phyloP scores from a whole-genome alignment of 2,329 filamentous ascomycete genomes.

The Trichoderma gracile region DNA sequence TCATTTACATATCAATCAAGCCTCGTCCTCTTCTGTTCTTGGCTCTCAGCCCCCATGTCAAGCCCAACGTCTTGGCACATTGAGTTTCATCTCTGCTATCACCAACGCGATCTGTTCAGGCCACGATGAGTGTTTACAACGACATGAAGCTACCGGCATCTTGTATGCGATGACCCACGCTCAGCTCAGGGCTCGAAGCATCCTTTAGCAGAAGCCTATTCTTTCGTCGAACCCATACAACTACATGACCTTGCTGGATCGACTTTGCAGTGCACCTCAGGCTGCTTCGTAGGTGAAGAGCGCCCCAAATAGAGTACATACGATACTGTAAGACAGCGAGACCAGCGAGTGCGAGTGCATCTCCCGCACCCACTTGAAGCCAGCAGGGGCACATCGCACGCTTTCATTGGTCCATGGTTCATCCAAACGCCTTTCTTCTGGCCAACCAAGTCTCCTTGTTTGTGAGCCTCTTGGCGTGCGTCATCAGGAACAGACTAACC shows the following conservation, averaged over 20 bases:
- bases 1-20: neutral
- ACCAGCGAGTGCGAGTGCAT: slow-evolving; percentile 6
- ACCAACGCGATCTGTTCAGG: neutral
- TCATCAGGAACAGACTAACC: slow-evolving; percentile 8
- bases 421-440: neutral
- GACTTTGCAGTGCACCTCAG: slow-evolving; percentile 1
- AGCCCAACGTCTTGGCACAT: neutral
- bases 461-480: slow-evolving; percentile 9
- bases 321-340: neutral
- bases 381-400: neutral
- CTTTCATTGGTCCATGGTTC: neutral
- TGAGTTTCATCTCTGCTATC: too few relatives aligned
- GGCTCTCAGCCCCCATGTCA: neutral
- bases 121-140: neutral
- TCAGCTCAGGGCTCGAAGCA: too few relatives aligned
- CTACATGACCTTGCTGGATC: neutral
- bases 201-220: too few relatives aligned
- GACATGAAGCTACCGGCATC: neutral
- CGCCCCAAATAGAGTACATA: neutral
- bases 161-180: neutral
- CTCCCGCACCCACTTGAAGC: slow-evolving; percentile 15
- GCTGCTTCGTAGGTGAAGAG: neutral
- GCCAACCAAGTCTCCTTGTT: neutral
- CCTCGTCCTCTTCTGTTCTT: neutral
- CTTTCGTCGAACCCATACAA: too few relatives aligned